Evolutionary conservation across 169 alveolate genomes (phyloP).

Genomic region (Sarcocystis neurona): DNA sequence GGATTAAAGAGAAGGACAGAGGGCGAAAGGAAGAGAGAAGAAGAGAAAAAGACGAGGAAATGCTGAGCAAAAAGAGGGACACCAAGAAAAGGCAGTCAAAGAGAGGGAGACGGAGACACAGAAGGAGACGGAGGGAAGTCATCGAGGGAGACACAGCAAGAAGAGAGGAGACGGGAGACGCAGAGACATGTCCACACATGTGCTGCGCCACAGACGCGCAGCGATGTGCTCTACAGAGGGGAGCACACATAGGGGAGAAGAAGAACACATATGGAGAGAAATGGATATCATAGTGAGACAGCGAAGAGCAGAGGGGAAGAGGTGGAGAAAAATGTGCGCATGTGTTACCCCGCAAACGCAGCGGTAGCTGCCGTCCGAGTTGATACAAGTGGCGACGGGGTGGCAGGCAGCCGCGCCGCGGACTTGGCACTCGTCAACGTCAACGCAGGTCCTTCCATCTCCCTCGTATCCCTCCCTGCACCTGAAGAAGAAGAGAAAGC

Average conservation of each 20-base stretch:
- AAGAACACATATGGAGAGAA: background rate
- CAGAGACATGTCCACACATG: background rate
- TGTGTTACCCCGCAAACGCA: slow-evolving; percentile 63
- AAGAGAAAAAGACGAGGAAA: background rate
- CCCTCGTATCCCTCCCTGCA: background rate
- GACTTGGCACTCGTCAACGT: slow-evolving; percentile 62
- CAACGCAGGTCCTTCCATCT: slow-evolving; percentile 43
- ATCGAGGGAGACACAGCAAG: background rate
- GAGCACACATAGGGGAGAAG: too few species aligned
- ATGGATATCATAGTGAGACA: too few species aligned
- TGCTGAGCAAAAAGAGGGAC: background rate
- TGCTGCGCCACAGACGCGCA: too few species aligned
- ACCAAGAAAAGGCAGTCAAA: background rate
- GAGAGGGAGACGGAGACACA: background rate
- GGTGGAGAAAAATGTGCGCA: background rate
- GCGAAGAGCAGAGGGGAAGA: background rate
- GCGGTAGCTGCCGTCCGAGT: slow-evolving; percentile 68
- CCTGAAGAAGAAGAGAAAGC: background rate
- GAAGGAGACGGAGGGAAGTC: background rate
- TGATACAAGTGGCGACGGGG: slow-evolving; percentile 70
- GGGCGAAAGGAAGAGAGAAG: background rate
- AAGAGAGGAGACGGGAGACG: background rate
- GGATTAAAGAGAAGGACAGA: background rate
- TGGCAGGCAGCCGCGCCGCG: slow-evolving; percentile 62
- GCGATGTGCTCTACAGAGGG: too few species aligned